A percentile compares a stretch with the other conserved stretches of the same genome.
phyloP scores from a whole-genome alignment of 768 basidiomycete species.

The Xanthoconium stramineum region DNA sequence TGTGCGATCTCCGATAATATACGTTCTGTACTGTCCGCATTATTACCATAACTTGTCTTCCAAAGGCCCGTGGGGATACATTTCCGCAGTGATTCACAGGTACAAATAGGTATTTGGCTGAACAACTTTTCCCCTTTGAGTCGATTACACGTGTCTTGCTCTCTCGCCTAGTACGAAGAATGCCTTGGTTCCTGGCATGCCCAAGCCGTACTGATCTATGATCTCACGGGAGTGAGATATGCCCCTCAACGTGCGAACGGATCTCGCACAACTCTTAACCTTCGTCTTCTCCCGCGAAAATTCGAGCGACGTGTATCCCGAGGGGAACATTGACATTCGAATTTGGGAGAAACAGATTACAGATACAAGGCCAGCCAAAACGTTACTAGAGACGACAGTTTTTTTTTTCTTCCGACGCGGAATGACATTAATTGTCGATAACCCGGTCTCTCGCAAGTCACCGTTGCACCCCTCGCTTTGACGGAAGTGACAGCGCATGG shows the following conservation, averaged over 20 bases:
- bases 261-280: slow-evolving; percentile 2
- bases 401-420: not conserved
- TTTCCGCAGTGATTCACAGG: too few species aligned
- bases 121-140: too few species aligned
- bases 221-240: too few species aligned
- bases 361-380: not conserved
- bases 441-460: not conserved
- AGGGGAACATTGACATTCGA: not conserved
- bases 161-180: too few species aligned
- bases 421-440: not conserved
- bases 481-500: not conserved
- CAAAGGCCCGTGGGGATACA: not conserved
- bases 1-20: slow-evolving; percentile 7
- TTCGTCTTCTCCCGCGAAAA: slow-evolving; percentile 28
- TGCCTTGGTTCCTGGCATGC: too few species aligned
- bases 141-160: too few species aligned
- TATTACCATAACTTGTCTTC: not conserved
- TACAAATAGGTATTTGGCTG: too few species aligned
- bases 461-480: not conserved
- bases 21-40: not conserved
- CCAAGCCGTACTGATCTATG: too few species aligned
- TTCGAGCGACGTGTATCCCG: slow-evolving; percentile 4
- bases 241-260: slow-evolving; percentile 19
- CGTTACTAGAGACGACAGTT: not conserved
- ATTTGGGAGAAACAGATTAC: not conserved